Conservation (phyloP, 73 alveolate genomes). For the Paramecium pentaurelia region DNA sequence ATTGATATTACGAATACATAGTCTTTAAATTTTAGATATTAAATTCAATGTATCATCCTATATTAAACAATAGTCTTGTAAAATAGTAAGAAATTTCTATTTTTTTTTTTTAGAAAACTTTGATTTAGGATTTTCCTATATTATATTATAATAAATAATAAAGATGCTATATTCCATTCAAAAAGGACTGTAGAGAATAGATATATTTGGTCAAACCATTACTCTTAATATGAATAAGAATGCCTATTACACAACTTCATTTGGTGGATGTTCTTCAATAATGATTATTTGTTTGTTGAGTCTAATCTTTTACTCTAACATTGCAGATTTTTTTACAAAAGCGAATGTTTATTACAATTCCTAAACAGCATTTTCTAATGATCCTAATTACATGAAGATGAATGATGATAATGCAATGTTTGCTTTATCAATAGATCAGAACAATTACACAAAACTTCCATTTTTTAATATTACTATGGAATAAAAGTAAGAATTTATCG, state of each 20-base stretch:
- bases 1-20: neutral
- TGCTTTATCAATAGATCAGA: neutral
- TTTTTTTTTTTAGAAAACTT: neutral
- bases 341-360: neutral
- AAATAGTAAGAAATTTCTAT: neutral
- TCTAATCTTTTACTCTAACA: neutral
- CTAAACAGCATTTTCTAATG: neutral
- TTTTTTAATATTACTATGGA: neutral
- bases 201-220: neutral
- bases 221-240: neutral
- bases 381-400: neutral
- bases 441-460: neutral
- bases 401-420: neutral
- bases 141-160: neutral
- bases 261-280: slow-evolving; percentile 1
- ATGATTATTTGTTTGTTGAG: neutral
- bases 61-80: neutral
- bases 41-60: neutral
- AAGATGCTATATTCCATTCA: neutral
- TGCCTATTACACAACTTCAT: neutral
- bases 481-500: neutral
- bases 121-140: neutral
- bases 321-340: neutral
- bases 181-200: neutral
- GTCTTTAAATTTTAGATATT: no score